Base-by-base conservation (phyloP, 805 yeast species). In the Zygosaccharomyces gambellarensis region DNA sequence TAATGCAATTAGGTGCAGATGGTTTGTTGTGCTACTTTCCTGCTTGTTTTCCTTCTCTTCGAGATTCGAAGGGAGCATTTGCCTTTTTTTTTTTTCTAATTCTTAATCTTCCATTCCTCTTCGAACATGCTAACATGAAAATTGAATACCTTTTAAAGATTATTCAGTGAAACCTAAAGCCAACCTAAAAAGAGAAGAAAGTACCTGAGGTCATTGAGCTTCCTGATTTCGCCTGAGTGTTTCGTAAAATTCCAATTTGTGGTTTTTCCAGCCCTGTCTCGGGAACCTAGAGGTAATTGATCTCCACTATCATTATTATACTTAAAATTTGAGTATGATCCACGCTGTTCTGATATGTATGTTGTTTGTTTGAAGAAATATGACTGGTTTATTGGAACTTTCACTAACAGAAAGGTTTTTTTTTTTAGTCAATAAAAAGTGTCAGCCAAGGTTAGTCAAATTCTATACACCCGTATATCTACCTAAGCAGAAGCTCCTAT, bases 391-490 rank as follows among this genome's bases (percentile, higher is more conserved):
- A 34, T 50, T 49, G 32, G 23, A 6, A 36, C 9, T n/a, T 28
- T 44, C 25, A 48, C 52, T 46, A 39, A 46, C 51, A 28, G 11
- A 30, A 27, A 8, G 28, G n/a, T 21, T 40, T 32, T 31, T 19
- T 5, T 25, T 25, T 22, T 30, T 48, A 84, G 92, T 94, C 69
- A 92, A 92, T 69, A 90, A 86, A 56, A 86, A 86, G 60, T 95
- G 97, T 2, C 78, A 87, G 42, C 97, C 98, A 1, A 79, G 99
- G 48, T 72, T 94, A 42, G 81, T 87, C 66, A 90, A 90, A 67
- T 94, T 92, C 71, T 94, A 94, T 66, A 87, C 96, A 0, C 95
- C 95, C 1, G 86, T 92, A 17, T 96, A 90, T 53, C 75, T 89
- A 11, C 80, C 81, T 36, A 87, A 95, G 12, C 98, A 94, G 62